Percentiles rank a stretch among this genome's conserved stretches.
Conservation (phyloP, 2,329 filamentous ascomycete species). For the Hypoxylon sp. region DNA sequence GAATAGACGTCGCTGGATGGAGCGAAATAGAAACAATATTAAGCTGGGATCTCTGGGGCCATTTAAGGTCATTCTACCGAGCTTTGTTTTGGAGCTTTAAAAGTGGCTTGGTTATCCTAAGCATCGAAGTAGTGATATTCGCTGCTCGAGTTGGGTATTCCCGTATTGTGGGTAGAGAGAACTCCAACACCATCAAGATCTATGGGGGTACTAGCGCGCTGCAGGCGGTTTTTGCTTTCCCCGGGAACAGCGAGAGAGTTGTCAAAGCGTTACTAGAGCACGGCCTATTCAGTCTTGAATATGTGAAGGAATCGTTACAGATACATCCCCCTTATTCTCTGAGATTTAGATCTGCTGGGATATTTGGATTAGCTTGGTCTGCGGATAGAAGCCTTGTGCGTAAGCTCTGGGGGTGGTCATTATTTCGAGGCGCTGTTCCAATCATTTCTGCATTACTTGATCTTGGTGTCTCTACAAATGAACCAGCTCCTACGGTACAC, state of each 20-base stretch:
- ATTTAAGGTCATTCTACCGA: neutral
- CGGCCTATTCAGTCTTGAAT: neutral
- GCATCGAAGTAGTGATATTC: neutral
- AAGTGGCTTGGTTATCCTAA: neutral
- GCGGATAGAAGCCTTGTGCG: neutral
- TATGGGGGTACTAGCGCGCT: neutral
- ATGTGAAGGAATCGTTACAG: neutral
- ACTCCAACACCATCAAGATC: neutral
- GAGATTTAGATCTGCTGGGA: too few species aligned
- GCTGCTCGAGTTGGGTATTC: neutral
- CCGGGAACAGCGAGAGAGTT: neutral
- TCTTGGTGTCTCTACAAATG: slow-evolving; percentile 2
- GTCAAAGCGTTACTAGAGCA: neutral
- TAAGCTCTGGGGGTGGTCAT: neutral
- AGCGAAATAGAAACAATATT: neutral
- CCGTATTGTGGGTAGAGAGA: neutral
- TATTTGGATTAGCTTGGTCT: too few species aligned
- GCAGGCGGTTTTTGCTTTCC: neutral
- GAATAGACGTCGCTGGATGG: neutral
- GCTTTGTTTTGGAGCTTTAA: neutral
- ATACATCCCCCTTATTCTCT: neutral
- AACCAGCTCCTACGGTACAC: neutral
- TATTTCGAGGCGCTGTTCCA: neutral
- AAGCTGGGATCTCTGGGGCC: neutral
- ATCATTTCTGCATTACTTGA: slow-evolving; percentile 12